These are phyloP conservation scores for Monosporascus sp. DNA, from an alignment of 2,329 filamentous ascomycete species.

Conservation along the genomic window DNA sequence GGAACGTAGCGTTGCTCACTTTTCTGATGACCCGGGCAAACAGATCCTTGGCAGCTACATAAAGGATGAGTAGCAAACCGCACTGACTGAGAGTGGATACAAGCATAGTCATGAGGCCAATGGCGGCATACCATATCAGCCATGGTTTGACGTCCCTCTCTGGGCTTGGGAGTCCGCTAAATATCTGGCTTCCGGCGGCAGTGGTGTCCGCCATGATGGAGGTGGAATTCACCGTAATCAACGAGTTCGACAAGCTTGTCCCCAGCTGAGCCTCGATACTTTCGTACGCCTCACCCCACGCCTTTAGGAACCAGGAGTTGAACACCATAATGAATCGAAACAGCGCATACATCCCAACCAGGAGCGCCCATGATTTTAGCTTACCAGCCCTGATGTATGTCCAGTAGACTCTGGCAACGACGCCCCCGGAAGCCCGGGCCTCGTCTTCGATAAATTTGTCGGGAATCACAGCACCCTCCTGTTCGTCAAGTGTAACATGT, in stretches of 20 bases:
- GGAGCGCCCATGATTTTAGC: conserved; percentile 64
- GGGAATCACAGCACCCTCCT: conserved; percentile 49
- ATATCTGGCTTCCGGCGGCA: conserved; percentile 21
- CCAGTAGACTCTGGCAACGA: conserved; percentile 74
- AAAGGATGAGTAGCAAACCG: conserved; percentile 71
- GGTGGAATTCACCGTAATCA: conserved; percentile 1
- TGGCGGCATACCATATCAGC: conserved; percentile 63
- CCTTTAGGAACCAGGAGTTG: conserved; percentile 77
- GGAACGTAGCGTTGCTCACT: conserved; percentile 76
- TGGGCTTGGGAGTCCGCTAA: conserved; percentile 59
- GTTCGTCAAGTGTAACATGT: conserved; percentile 27
- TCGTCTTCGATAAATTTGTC: conserved; percentile 80
- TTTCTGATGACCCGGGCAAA: conserved; percentile 68
- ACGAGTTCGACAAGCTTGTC: conserved; percentile 3
- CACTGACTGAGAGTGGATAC: conserved; percentile 57
- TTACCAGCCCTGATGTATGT: conserved; percentile 79
- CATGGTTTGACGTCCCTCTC: conserved; percentile 64
- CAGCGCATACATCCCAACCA: conserved; percentile 57
- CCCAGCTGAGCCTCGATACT: conserved; percentile 13
- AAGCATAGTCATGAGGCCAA: conserved; percentile 58
- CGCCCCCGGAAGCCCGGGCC: conserved; percentile 66
- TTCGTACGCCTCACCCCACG: conserved; percentile 76
- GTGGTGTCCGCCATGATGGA: neutral
- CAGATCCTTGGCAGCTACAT: conserved; percentile 69
- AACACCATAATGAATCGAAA: conserved; percentile 62